Evolutionary conservation across 2,329 filamentous ascomycete species (phyloP), one percentile per base, ranked within the genome.

Genomic region (Aureobasidium sp.): DNA sequence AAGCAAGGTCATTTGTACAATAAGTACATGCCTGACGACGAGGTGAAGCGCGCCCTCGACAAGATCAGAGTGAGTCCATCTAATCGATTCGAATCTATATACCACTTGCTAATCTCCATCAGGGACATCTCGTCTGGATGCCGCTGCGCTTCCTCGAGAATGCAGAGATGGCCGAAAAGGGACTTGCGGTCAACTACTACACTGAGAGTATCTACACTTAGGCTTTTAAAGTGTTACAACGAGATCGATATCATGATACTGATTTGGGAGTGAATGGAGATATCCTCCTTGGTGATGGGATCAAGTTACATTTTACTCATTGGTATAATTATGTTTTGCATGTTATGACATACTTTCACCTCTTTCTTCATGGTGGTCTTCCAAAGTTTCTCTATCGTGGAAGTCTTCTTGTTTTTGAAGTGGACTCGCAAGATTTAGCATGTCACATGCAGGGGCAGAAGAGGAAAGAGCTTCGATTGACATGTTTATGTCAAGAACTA

Each of bases 71-170:
- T 63, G 22, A 52, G 55, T 47, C 5, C 7, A 20, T 45, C 6
- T 8, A 4, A 22, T 27, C 22, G 1, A 3, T 8, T 7, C 7
- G 5, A 12, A 34, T 12, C 31, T 9, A 1, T 34, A 31, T 11
- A 11, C 1, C 25, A 48, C 25, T 11, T 36, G 20, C 57, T 60
- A 41, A 60, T 14, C 9, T 39, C 3, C 20, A 34, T 22, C 34
- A 86, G 76, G 93, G 93, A 0, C 93, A 97, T 77, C 74, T 97
- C 44, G 93, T 97, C 7, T 95, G 90, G 90, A 93, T 96, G 87
- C 91, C 91, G n/a, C 74, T 97, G 69, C 84, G 91, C 49, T 97
- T 96, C 72, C 75, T 97, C 71, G 81, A 84, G 69, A 86, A 96
- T 66, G 91, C 87, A 0, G 82, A 90, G 68, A 95, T 97, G 91